These are phyloP conservation scores for Trematosphaeria pertusa DNA, from an alignment of 2,329 filamentous ascomycete species.

Conservation along the genomic window DNA sequence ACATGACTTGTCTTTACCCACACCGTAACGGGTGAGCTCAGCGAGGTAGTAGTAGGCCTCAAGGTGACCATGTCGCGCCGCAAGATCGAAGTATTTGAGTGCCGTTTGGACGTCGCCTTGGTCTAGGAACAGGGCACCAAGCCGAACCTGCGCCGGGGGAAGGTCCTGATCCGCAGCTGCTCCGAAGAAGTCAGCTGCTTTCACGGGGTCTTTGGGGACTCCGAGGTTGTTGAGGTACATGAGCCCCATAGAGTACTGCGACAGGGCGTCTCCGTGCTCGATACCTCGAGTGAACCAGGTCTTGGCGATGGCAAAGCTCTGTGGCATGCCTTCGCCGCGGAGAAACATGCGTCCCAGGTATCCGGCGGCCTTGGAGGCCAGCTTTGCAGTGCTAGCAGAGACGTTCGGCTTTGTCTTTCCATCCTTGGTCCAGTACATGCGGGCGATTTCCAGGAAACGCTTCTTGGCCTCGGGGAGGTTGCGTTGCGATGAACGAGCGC, in stretches of 20 bases:
- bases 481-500: conserved; percentile 74
- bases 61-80: conserved; percentile 80
- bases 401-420: conserved; percentile 76
- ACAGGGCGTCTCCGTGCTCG: conserved; percentile 77
- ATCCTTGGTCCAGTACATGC: conserved; percentile 81
- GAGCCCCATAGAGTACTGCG: conserved; percentile 82
- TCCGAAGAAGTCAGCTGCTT: conserved; percentile 78
- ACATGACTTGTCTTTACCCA: conserved; percentile 82
- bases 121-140: conserved; percentile 85
- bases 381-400: conserved; percentile 74
- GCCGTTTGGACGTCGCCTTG: conserved; percentile 84
- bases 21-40: conserved; percentile 81
- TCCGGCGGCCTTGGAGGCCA: conserved; percentile 82
- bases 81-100: conserved; percentile 86
- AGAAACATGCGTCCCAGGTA: conserved; percentile 90
- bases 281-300: conserved; percentile 86
- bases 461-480: conserved; percentile 77
- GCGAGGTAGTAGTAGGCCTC: conserved; percentile 93
- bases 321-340: conserved; percentile 81
- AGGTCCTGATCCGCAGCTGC: conserved; percentile 83
- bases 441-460: conserved; percentile 81
- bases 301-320: conserved; percentile 77
- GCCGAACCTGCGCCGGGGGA: conserved; percentile 78
- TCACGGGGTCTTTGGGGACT: conserved; percentile 70
- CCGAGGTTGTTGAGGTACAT: conserved; percentile 84